phyloP scores from a whole-genome alignment of 208 protist genomes.

The Leptomonas seymouri region DNA sequence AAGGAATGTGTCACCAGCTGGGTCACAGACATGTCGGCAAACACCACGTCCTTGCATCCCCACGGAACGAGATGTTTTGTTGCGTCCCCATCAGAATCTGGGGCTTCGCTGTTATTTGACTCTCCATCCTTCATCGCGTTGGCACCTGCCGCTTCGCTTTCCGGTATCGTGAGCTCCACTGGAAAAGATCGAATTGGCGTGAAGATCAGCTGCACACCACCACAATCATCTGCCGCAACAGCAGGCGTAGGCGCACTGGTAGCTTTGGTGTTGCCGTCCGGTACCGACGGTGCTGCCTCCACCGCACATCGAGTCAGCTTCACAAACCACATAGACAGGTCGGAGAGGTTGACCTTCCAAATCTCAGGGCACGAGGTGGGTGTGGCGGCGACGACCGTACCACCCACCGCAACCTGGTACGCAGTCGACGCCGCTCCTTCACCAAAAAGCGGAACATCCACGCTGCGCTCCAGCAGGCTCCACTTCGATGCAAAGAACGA shows the following conservation, averaged over 20 bases:
- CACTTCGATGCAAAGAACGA: slow-evolving; percentile 24
- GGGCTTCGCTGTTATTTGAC: background rate
- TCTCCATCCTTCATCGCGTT: background rate
- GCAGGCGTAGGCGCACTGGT: background rate
- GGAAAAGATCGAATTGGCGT: slow-evolving; percentile 27
- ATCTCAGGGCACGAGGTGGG: slow-evolving; percentile 18
- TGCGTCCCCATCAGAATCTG: background rate
- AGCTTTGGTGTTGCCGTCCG: background rate
- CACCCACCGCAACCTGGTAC: slow-evolving; percentile 18
- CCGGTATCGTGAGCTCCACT: slow-evolving; percentile 23
- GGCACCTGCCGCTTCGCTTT: background rate
- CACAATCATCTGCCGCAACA: background rate
- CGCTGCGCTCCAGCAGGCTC: slow-evolving; percentile 32
- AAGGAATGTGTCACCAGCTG: slow-evolving; percentile 15
- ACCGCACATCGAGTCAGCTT: slow-evolving; percentile 26
- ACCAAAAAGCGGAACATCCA: slow-evolving; percentile 26
- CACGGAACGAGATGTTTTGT: slow-evolving; percentile 2
- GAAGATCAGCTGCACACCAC: slow-evolving; percentile 14
- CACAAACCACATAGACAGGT: slow-evolving; percentile 10
- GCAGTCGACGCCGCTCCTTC: background rate
- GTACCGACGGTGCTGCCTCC: background rate
- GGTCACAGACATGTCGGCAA: slow-evolving; percentile 19
- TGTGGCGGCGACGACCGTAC: slow-evolving; percentile 7
- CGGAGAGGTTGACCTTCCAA: slow-evolving; percentile 9
- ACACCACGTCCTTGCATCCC: slow-evolving; percentile 29